Conservation (phyloP, 805 yeast genomes). For the Yamadazyma tumulicola region DNA sequence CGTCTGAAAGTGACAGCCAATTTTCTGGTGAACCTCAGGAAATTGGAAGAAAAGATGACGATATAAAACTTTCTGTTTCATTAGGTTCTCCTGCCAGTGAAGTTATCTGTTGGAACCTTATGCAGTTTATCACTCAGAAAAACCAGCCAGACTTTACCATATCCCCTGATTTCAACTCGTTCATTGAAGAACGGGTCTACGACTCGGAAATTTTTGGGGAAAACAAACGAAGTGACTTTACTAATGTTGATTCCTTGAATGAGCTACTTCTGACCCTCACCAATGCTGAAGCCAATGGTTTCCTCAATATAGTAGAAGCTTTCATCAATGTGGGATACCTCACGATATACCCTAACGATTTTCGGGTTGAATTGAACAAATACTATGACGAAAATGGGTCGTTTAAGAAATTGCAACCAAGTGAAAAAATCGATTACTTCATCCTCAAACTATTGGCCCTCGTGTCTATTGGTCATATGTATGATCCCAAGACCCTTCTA, state of each 20-base stretch:
- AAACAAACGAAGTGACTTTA: slow-evolving; percentile 4
- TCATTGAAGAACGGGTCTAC: slow-evolving; percentile 20
- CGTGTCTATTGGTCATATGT: slow-evolving; percentile 21
- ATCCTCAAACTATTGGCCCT: slow-evolving; percentile 19
- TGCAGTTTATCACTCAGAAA: slow-evolving; percentile 13
- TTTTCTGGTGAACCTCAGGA: no score
- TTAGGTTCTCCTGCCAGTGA: slow-evolving; percentile 25
- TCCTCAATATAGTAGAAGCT: slow-evolving; percentile 15
- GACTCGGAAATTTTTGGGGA: slow-evolving; percentile 8
- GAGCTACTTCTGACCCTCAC: neutral
- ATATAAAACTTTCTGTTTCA: slow-evolving; percentile 16
- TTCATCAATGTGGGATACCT: slow-evolving; percentile 24
- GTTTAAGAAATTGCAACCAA: slow-evolving; percentile 1
- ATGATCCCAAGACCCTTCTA: slow-evolving; percentile 9
- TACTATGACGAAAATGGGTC: slow-evolving; percentile 15
- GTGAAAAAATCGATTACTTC: slow-evolving; percentile 13
- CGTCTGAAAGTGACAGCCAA: no score
- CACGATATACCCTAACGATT: slow-evolving; percentile 20
- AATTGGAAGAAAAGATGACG: slow-evolving; percentile 5
- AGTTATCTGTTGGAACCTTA: slow-evolving; percentile 22
- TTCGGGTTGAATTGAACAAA: slow-evolving; percentile 9
- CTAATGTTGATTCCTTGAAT: neutral
- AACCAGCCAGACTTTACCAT: slow-evolving; percentile 11
- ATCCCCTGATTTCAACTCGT: slow-evolving; percentile 21
- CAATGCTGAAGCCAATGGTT: neutral